Evolutionary conservation across 2,329 filamentous ascomycete genomes (phyloP).

Genomic region (Ceratocystiopsis minuta): DNA sequence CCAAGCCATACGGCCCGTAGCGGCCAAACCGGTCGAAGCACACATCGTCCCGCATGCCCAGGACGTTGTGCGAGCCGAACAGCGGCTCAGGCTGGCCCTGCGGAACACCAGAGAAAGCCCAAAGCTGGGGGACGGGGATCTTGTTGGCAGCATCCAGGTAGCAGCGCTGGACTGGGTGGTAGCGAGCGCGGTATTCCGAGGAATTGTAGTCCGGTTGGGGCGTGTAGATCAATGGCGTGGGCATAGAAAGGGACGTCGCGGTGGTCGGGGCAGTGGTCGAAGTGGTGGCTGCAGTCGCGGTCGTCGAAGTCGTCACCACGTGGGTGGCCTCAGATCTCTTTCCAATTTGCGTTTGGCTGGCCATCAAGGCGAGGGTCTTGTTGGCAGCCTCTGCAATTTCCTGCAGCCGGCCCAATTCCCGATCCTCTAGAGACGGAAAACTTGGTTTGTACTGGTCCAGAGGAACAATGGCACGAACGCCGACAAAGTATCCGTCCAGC

Average conservation of each 20-base stretch:
- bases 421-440: constrained; percentile 37
- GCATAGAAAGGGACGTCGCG: constrained; percentile 24
- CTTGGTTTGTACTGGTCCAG: constrained; percentile 49
- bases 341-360: not conserved
- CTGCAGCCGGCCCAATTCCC: constrained; percentile 1
- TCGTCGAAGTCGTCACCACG: not conserved
- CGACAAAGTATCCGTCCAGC: constrained; percentile 64
- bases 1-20: constrained; percentile 68
- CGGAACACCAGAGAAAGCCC: constrained; percentile 32
- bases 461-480: constrained; percentile 51
- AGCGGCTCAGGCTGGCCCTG: constrained; percentile 61
- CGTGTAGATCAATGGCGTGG: constrained; percentile 35
- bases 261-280: constrained; percentile 8
- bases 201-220: constrained; percentile 51
- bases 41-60: constrained; percentile 59
- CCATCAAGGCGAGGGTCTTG: constrained; percentile 2
- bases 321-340: not conserved
- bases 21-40: constrained; percentile 81
- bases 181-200: constrained; percentile 32
- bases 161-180: constrained; percentile 39
- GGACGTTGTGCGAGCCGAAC: constrained; percentile 56
- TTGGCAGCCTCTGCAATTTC: constrained; percentile 3
- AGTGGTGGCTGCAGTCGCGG: not conserved
- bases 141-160: constrained; percentile 43
- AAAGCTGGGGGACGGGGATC: constrained; percentile 41